Evolutionary conservation across 2,329 filamentous ascomycete species (phyloP), one percentile per base, ranked within the genome.

Genomic region (Penicillium sumatraense): DNA sequence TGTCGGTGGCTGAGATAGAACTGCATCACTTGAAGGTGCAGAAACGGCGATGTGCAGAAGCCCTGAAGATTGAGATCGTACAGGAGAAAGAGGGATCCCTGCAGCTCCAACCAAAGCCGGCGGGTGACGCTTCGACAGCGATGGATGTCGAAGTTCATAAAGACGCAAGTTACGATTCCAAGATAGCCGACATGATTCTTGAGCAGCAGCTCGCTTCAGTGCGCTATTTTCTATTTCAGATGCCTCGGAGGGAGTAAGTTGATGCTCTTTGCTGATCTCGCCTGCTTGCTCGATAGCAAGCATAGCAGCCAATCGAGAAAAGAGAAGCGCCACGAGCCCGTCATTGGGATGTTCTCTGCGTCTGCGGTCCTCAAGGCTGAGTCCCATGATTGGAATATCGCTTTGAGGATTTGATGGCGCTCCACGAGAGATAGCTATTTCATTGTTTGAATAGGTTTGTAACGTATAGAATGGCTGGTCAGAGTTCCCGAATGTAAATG

Each of bases 241-340:
- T 14, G 76, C 72, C 20, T 79, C 72, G 4, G 72, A 66, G 13
- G 75, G 72, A 3, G 73, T 63, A 7, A 81, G 68, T 10, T 68
- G 61, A 51, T 80, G 73, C 45, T 75, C 60, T 36, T 72, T 71
- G 20, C 74, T 71, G 26, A 79, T 59, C 13, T 74, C 72, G 11
- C 68, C 67, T 11, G 77, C 75, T 49, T 80, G 74, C 36, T 81
- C 78, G 26, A 80, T 75, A 7, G 79, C 79, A 18, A 80, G 68
- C 65, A 81, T 77, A 42, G 77, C 78, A 13, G 79, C 79, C 16
- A 81, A 65, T 46, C 77, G 76, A n/a, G 79, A 78, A 58, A 80
- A 80, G 40, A 81, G 70, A 23, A 74, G 69, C 0, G 77, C 71
- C 1, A 80, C 69, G 9, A 80, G 71, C 3, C 76, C 77, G 52